A percentile compares a stretch with the other conserved stretches of the same genome.
phyloP scores from a whole-genome alignment of 2,329 filamentous ascomycete genomes.

The Aspergillus sp. region DNA sequence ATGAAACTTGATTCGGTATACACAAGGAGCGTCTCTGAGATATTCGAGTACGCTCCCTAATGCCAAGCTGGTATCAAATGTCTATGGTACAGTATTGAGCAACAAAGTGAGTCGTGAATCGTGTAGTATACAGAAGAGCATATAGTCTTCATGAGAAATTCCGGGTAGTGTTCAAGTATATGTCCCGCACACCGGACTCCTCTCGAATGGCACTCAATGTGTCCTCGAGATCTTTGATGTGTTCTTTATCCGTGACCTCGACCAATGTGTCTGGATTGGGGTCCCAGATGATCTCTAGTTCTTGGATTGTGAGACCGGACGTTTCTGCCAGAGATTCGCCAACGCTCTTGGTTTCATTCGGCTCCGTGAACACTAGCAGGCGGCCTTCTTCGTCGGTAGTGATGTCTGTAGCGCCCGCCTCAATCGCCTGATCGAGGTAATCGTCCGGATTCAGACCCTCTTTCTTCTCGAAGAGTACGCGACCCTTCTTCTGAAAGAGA shows the following conservation, averaged over 20 bases:
- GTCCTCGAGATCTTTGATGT: constrained; percentile 56
- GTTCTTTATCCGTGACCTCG: constrained; percentile 57
- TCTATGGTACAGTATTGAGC: not conserved
- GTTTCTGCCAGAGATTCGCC: constrained; percentile 63
- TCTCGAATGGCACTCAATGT: constrained; percentile 60
- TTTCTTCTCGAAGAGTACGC: constrained; percentile 66
- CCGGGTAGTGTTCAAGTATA: constrained; percentile 67
- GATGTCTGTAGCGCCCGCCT: constrained; percentile 67
- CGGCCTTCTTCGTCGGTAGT: constrained; percentile 63
- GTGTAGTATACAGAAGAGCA: not conserved
- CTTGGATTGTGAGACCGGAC: constrained; percentile 66
- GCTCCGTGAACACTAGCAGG: constrained; percentile 69
- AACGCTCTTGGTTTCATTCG: constrained; percentile 62
- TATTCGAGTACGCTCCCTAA: too few species aligned
- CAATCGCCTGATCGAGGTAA: constrained; percentile 76
- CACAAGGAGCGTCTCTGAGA: not conserved
- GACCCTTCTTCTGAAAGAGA: constrained; percentile 79
- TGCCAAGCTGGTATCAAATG: not conserved
- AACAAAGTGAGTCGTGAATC: not conserved
- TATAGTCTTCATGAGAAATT: constrained; percentile 19
- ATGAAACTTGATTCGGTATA: not conserved
- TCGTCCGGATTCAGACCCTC: constrained; percentile 62
- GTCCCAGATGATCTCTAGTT: constrained; percentile 80
- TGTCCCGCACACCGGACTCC: constrained; percentile 69
- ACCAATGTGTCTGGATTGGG: constrained; percentile 77